Base-by-base conservation (phyloP, 139 green algal genomes). In the Nannochloris sp. region DNA sequence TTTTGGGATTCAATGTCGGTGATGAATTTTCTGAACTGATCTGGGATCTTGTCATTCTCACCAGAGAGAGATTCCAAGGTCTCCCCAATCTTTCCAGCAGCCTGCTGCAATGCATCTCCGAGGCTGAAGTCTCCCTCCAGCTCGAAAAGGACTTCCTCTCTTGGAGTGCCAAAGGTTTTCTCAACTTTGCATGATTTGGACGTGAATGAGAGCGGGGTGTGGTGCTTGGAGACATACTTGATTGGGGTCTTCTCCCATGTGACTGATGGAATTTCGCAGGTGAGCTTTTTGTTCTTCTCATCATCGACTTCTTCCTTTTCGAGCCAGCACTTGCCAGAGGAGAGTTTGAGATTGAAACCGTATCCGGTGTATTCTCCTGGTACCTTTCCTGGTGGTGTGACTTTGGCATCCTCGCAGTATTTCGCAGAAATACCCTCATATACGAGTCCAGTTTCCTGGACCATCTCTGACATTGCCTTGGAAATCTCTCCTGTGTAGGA, bases 151-250 rank as follows among this genome's bases (percentile, higher is more conserved):
- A 72, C 58, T 57, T 72, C 62, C 21, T 72, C 48, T 10, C 49
- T 24, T 8, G 31, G 5, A 50, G 68, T 57, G 24, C 70, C 70
- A 64, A 73, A 63, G 25, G 25, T 36, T 58, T 77, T 72, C 24
- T 12, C 63, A 18, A 72, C 29, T 46, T 77, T 68, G 64, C 70
- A 77, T 36, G 49, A 44, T 55, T 75, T 75, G 44, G 55, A 67
- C 8, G 24, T 57, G 27, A 40, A 68, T 11, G 18, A 21, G 37
- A 61, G 60, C 12, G 68, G 50, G 4, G 23, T 54, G 44, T 66
- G 44, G 61, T 60, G 55, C 24, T 69, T 59, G 61, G 53, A 66
- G 44, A 36, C 48, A 48, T 68, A 72, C 21, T 54, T 72, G 31
- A 31, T 31, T 21, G 60, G 60, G 36, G 60, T 55, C 46, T 55